Percentiles rank a stretch among this genome's conserved stretches.
Conservation (phyloP, 2,329 filamentous ascomycete species). For the Cladosporium sp. region DNA sequence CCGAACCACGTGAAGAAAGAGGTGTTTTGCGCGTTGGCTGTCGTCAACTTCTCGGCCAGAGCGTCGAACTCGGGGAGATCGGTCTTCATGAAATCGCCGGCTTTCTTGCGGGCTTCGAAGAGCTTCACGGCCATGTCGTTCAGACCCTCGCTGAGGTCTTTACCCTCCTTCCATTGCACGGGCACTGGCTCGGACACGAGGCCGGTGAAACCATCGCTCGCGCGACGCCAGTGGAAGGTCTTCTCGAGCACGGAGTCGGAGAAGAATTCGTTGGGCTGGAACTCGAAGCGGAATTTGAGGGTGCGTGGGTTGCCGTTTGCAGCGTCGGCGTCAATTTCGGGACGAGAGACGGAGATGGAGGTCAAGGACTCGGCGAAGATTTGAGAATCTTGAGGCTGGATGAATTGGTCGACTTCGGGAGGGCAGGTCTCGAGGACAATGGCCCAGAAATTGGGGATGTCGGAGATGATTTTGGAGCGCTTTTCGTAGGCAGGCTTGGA, state of each 20-base stretch:
- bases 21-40: conserved; percentile 40
- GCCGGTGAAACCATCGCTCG: conserved; percentile 65
- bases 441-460: conserved; percentile 90
- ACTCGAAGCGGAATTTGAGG: conserved; percentile 72
- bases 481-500: conserved; percentile 69
- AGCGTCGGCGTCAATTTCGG: conserved; percentile 61
- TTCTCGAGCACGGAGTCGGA: conserved; percentile 76
- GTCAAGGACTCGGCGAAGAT: conserved; percentile 66
- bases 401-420: conserved; percentile 79
- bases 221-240: conserved; percentile 80
- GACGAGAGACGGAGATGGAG: conserved; percentile 69
- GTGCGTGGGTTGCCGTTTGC: conserved; percentile 70
- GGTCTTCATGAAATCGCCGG: conserved; percentile 36
- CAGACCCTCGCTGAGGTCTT: conserved; percentile 79
- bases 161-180: conserved; percentile 73
- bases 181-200: conserved; percentile 84
- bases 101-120: conserved; percentile 58
- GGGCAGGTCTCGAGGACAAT: conserved; percentile 86
- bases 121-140: conserved; percentile 68
- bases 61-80: conserved; percentile 54
- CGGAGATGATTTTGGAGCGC: conserved; percentile 64
- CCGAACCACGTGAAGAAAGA: conserved; percentile 92
- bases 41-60: conserved; percentile 51
- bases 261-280: conserved; percentile 78
- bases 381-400: conserved; percentile 73